Percentiles rank a stretch among this genome's conserved stretches.
These are phyloP conservation scores for Cryptococcus sp. DNA, from an alignment of 1,284 basidiomycete genomes.

Conservation along the genomic window DNA sequence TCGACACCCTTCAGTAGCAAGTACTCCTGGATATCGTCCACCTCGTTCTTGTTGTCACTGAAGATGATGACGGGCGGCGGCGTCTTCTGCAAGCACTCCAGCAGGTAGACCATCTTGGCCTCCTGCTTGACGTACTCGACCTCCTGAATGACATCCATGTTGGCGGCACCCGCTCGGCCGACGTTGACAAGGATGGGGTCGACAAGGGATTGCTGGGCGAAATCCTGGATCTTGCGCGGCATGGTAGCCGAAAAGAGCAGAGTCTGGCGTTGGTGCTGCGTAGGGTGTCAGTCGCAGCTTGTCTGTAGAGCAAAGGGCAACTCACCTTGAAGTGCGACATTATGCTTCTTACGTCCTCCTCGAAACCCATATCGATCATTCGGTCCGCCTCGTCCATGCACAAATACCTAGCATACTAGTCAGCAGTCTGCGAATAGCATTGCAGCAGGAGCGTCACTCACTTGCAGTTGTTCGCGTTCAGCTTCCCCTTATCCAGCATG, in stretches of 20 bases:
- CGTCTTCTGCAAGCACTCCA: constrained; percentile 98
- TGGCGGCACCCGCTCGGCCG: constrained; percentile 95
- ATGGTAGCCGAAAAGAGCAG: constrained; percentile 97
- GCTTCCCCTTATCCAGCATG: constrained; percentile 77
- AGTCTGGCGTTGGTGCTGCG: constrained; percentile 89
- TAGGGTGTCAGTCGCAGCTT: constrained; percentile 1
- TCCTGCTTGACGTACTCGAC: constrained; percentile 99
- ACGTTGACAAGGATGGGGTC: constrained; percentile 94
- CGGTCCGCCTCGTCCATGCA: constrained; percentile 99
- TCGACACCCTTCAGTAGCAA: constrained; percentile 94
- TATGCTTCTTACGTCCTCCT: constrained; percentile 96
- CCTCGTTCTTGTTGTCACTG: constrained; percentile 98
- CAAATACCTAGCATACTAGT: constrained; percentile 58
- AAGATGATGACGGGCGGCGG: constrained; percentile 98
- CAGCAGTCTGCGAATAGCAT: neutral
- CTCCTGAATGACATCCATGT: constrained; percentile 92
- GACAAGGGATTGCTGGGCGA: constrained; percentile 91
- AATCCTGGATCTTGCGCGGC: constrained; percentile 98
- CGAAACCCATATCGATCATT: constrained; percentile 99
- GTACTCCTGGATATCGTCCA: constrained; percentile 99
- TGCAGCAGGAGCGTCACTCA: constrained; percentile 21
- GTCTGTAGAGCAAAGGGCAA: neutral
- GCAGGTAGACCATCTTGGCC: constrained; percentile 97
- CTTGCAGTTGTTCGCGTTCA: constrained; percentile 88
- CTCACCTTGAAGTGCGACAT: constrained; percentile 95